A percentile compares a stretch with the other conserved stretches of the same genome.
phyloP scores from a whole-genome alignment of 441 rosid genomes.

The Gossypium trilobum region DNA sequence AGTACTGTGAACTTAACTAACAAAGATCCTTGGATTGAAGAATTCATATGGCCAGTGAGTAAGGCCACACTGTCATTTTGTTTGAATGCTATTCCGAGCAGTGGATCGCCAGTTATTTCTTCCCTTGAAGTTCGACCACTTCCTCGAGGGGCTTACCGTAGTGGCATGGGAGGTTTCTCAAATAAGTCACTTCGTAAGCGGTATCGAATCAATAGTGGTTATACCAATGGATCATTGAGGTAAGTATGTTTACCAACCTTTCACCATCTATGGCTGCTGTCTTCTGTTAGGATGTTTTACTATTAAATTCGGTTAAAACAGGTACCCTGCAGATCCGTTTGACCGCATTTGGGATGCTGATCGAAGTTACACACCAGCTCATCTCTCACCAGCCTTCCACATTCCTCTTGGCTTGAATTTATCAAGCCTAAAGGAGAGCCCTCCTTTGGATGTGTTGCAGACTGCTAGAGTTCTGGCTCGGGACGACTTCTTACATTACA shows the following conservation, averaged over 20 bases:
- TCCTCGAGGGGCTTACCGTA: constrained; percentile 60
- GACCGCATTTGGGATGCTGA: constrained; percentile 88
- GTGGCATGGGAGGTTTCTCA: constrained; percentile 19
- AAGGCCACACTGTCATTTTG: constrained; percentile 50
- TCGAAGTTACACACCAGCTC: constrained; percentile 50
- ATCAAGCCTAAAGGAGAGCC: constrained; percentile 44
- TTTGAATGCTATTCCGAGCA: constrained; percentile 34
- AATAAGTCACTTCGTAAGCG: constrained; percentile 44
- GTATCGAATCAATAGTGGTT: constrained; percentile 62
- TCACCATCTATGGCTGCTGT: background rate
- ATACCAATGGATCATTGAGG: constrained; percentile 53
- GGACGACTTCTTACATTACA: constrained; percentile 45
- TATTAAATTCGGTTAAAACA: constrained; percentile 21
- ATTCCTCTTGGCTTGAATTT: constrained; percentile 24
- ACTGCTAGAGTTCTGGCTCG: constrained; percentile 64
- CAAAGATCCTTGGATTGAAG: constrained; percentile 79
- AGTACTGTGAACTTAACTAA: constrained; percentile 45
- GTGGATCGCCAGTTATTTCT: constrained; percentile 70
- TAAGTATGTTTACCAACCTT: constrained; percentile 16
- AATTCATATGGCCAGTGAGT: constrained; percentile 49
- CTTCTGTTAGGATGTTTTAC: background rate
- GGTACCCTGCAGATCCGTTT: constrained; percentile 76
- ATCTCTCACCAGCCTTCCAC: constrained; percentile 38
- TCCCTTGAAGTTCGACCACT: constrained; percentile 69
- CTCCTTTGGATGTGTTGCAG: constrained; percentile 61